Evolutionary conservation across 306 rosid species (phyloP), one percentile per base, ranked within the genome.

Genomic region (Medicago lupulina): DNA sequence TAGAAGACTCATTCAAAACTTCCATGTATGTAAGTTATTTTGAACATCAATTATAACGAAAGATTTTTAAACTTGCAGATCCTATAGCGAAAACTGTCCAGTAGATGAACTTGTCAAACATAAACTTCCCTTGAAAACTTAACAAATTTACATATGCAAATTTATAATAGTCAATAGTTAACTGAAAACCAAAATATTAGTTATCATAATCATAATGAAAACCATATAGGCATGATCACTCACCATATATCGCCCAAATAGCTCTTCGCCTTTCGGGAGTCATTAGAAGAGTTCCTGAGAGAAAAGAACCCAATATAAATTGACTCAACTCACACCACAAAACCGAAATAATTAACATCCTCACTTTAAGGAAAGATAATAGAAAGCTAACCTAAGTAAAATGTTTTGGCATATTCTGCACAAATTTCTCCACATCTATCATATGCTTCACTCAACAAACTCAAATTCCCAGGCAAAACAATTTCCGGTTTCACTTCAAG

Each of bases 201-300:
- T 15, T 6, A 50, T 72, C 15, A 21, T 38, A 15, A 28, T n/a
- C 67, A 70, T 63, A 51, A 61, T 3, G 31, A 64, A 79, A 76
- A 46, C 44, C 44, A 25, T n/a, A 70, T 11, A 36, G 67, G 43
- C 50, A 71, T 15, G 63, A 75, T 67, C 77, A 85, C 92, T 83
- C 82, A 92, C 97, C 97, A 73, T 92, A 89, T 76, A 92, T 92
- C 65, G 97, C 97, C 97, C 97, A 92, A 63, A 92, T 88, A 71
- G 97, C 97, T 81, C 88, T 83, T 82, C 85, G 81, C 79, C 93
- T 86, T 81, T 89, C 93, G 3, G 97, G 87, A 38, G 97, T 92
- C 97, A 92, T 92, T 54, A 92, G 84, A 69, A 88, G 86, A 79
- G 97, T 92, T 71, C 97, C 97, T 92, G 85, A 65, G 74, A 67